Base-by-base conservation (phyloP, 208 protist genomes). In the Vickermania spadyakhi region DNA sequence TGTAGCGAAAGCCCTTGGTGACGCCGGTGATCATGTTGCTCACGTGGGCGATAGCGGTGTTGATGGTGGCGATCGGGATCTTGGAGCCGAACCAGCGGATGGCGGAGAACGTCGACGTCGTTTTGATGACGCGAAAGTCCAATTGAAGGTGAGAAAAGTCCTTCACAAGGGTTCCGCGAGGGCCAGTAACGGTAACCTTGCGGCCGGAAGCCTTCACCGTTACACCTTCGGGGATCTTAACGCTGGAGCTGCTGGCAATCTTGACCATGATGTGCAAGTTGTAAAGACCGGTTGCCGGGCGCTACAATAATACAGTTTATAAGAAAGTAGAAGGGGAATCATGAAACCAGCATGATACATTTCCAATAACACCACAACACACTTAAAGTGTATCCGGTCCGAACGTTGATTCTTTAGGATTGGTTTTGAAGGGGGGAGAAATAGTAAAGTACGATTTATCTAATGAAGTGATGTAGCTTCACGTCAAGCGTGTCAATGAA, bases 21-120 rank as follows among this genome's bases (percentile, higher is more conserved):
- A 99, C 98, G 77, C 98, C 98, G 56, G 77, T 98, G 65, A 99
- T 97, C 97, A 99, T 98, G 85, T 99, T 99, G 68, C 94, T 63
- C 53, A 99, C 97, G 81, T 98, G 95, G 26, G 91, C 81, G 62
- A 84, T 70, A 53, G 98, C 74, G 50, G 98, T 98, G 72, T 97
- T 95, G 63, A 99, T 84, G 75, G 86, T 91, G 52, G 98, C 92
- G 36, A 96, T 83, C 59, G 97, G 64, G 77, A 98, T 98, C 65
- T 94, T 85, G 65, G 75, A 87, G 51, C 90, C 96, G 79, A 99
- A 98, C 97, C 97, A 99, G 53, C 94, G 76, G 64, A 96, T 88
- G 54, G 91, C 90, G 28, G 76, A 65, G 72, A 98, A 70, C 42
- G 73, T 77, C 53, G 67, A 55, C 42, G 60, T 60, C 70, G 69